phyloP scores from a whole-genome alignment of 1,284 basidiomycete species.

The Boletellus deceptivus region DNA sequence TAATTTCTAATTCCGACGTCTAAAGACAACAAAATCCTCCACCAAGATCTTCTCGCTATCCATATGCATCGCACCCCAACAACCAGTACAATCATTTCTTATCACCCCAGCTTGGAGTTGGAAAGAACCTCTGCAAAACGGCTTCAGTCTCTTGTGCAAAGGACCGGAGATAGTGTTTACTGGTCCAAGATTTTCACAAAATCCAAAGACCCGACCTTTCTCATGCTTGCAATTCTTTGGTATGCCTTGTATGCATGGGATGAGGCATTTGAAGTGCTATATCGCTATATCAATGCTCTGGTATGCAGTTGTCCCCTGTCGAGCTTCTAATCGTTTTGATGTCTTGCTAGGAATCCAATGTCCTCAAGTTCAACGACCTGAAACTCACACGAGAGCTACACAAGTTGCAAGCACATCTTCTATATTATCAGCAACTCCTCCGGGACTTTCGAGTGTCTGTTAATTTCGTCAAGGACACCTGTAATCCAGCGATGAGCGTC shows the following conservation, averaged over 20 bases:
- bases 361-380: slow-evolving; percentile 38
- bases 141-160: slow-evolving; percentile 35
- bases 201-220: slow-evolving; percentile 51
- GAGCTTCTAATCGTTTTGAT: not conserved
- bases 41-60: slow-evolving; percentile 38
- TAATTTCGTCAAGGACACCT: slow-evolving; percentile 43
- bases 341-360: slow-evolving; percentile 40
- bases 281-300: slow-evolving; percentile 44
- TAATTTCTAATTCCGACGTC: not conserved
- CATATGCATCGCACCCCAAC: slow-evolving; percentile 38
- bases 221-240: slow-evolving; percentile 54
- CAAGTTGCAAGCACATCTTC: slow-evolving; percentile 50
- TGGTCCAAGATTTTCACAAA: slow-evolving; percentile 51
- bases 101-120: slow-evolving; percentile 35
- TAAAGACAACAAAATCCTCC: slow-evolving; percentile 27
- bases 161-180: slow-evolving; percentile 45
- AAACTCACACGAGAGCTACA: slow-evolving; percentile 49
- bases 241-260: slow-evolving; percentile 60
- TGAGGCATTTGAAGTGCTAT: slow-evolving; percentile 50
- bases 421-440: slow-evolving; percentile 52
- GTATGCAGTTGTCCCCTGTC: slow-evolving; percentile 29
- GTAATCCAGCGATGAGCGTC: slow-evolving; percentile 42
- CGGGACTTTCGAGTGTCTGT: slow-evolving; percentile 52
- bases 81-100: slow-evolving; percentile 43
- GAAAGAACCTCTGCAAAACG: slow-evolving; percentile 34